phyloP scores from a whole-genome alignment of 331 rosid species.

The Pyrus hybrid region DNA sequence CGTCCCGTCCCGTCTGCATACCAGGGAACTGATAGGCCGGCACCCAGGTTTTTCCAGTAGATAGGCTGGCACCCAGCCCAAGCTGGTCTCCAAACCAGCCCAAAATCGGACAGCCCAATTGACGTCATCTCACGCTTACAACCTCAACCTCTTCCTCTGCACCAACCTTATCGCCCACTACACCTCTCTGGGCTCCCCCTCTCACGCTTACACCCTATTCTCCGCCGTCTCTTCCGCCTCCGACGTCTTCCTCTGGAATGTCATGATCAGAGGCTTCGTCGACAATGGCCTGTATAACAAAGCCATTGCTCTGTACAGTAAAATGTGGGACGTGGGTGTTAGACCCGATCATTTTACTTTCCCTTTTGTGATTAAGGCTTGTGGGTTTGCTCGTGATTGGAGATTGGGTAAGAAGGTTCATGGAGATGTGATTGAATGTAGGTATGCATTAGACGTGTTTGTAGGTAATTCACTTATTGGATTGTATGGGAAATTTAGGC shows the following conservation, averaged over 20 bases:
- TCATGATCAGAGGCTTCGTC: constrained; percentile 33
- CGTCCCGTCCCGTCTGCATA: no score
- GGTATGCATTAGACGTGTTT: constrained; percentile 17
- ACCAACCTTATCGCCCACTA: constrained; percentile 36
- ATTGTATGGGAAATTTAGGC: constrained; percentile 40
- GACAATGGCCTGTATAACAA: constrained; percentile 15
- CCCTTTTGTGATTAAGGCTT: constrained; percentile 37
- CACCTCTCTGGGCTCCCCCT: constrained; percentile 26
- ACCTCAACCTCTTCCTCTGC: constrained; percentile 27
- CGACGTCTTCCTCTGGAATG: constrained; percentile 35
- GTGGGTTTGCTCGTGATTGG: constrained; percentile 12
- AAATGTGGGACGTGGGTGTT: constrained; percentile 18
- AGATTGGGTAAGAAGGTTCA: constrained; percentile 19
- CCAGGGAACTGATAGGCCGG: no score
- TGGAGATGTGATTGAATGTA: constrained; percentile 1
- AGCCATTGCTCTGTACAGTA: constrained; percentile 18
- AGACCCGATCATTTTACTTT: constrained; percentile 31
- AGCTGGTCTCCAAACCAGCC: no score
- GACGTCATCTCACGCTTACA: no score
- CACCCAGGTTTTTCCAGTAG: no score
- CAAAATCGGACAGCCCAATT: no score
- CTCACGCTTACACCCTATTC: constrained; percentile 31
- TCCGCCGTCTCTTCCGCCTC: constrained; percentile 4
- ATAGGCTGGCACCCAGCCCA: no score
- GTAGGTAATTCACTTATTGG: constrained; percentile 39